These are phyloP conservation scores for Mollisiaceae sp. DNA, from an alignment of 2,329 filamentous ascomycete species.

Conservation along the genomic window DNA sequence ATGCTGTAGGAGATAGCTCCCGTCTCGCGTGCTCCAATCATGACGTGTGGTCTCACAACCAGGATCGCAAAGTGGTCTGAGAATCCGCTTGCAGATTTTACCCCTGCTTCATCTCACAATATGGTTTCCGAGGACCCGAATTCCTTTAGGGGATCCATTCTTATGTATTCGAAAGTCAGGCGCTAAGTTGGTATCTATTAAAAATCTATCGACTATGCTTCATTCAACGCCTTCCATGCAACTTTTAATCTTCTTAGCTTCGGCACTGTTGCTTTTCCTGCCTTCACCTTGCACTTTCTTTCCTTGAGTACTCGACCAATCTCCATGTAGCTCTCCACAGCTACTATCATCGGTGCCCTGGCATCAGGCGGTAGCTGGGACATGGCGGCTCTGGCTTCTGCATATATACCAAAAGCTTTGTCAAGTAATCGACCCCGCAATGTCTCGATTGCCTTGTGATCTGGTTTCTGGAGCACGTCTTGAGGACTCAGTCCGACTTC, in stretches of 20 bases:
- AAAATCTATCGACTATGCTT: slow-evolving; percentile 23
- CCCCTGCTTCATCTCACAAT: neutral
- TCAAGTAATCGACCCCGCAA: slow-evolving; percentile 61
- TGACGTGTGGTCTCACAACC: slow-evolving; percentile 18
- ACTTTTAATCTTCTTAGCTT: slow-evolving; percentile 56
- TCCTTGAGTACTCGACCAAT: slow-evolving; percentile 66
- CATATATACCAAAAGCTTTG: slow-evolving; percentile 65
- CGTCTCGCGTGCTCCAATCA: slow-evolving; percentile 23
- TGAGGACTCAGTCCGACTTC: slow-evolving; percentile 59
- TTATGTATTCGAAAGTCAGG: neutral
- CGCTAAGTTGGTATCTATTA: slow-evolving; percentile 14
- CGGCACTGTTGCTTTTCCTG: slow-evolving; percentile 50
- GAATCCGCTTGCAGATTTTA: slow-evolving; percentile 3
- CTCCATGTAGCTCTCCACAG: slow-evolving; percentile 78
- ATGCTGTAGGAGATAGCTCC: slow-evolving; percentile 22
- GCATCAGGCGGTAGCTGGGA: slow-evolving; percentile 64
- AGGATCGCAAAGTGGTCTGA: slow-evolving; percentile 15
- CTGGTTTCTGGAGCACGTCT: slow-evolving; percentile 58
- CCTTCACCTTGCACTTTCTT: slow-evolving; percentile 49
- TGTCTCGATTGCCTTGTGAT: slow-evolving; percentile 51
- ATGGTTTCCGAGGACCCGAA: no score
- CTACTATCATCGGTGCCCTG: slow-evolving; percentile 68
- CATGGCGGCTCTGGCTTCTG: slow-evolving; percentile 59
- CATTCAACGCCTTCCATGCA: slow-evolving; percentile 60
- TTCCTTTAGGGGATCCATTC: no score